phyloP scores from a whole-genome alignment of 208 protist genomes.

The Leishmania mexicana region DNA sequence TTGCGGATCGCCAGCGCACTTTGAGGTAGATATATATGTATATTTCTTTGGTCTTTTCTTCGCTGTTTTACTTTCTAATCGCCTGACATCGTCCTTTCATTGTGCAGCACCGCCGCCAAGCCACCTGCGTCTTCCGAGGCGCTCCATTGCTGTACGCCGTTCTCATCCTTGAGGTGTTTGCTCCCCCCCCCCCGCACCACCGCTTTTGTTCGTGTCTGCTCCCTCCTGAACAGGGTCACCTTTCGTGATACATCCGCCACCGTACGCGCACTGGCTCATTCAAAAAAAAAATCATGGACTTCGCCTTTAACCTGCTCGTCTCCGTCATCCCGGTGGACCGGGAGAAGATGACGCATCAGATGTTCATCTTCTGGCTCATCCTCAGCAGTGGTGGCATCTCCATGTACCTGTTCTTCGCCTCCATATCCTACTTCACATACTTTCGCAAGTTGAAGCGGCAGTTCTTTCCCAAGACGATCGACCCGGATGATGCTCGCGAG shows the following conservation, averaged over 20 bases:
- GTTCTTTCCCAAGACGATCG: conserved; percentile 79
- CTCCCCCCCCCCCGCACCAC: not conserved
- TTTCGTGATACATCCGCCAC: not conserved
- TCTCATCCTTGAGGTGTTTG: not conserved
- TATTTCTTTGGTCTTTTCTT: not conserved
- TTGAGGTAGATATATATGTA: not conserved
- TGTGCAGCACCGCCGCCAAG: not conserved
- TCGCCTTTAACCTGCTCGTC: conserved; percentile 67
- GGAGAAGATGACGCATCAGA: conserved; percentile 55
- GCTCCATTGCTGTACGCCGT: not conserved
- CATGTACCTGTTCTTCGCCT: conserved; percentile 63
- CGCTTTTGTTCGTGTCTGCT: not conserved
- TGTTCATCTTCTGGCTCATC: conserved; percentile 75
- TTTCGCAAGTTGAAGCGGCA: conserved; percentile 50
- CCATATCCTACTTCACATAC: conserved; percentile 61
- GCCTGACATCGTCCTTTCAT: not conserved
- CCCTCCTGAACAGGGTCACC: not conserved
- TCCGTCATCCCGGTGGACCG: conserved; percentile 61
- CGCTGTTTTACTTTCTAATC: not conserved
- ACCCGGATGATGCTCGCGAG: conserved; percentile 46
- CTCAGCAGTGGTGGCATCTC: conserved; percentile 64
- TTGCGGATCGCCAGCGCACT: not conserved
- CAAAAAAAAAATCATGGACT: conserved; percentile 38
- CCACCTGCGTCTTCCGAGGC: not conserved
- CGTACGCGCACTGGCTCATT: not conserved